Evolutionary conservation across 106 monocot species (phyloP).

Genomic region (Alisma plantagoaquatica): DNA sequence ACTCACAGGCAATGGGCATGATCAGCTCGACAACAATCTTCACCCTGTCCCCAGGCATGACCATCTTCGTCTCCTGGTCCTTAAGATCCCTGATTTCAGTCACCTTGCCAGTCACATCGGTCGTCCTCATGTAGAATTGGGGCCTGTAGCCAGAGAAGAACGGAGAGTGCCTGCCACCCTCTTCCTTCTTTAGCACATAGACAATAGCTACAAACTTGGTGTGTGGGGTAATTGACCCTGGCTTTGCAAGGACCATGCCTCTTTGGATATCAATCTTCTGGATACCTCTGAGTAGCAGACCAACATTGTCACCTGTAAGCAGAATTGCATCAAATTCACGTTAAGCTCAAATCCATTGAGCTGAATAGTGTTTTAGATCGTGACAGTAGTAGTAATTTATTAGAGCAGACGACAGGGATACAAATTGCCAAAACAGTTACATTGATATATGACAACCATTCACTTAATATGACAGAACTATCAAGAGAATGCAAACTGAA

Average conservation of each 20-base stretch:
- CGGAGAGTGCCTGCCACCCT: constrained; percentile 73
- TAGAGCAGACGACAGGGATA: too few relatives aligned
- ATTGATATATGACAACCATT: too few relatives aligned
- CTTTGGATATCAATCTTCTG: constrained; percentile 59
- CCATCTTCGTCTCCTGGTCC: constrained; percentile 74
- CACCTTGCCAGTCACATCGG: constrained; percentile 67
- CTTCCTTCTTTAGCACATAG: constrained; percentile 75
- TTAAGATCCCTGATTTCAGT: constrained; percentile 55
- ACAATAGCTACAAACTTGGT: constrained; percentile 57
- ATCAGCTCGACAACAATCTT: constrained; percentile 74
- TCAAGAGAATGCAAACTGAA: too few relatives aligned
- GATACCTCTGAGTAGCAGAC: constrained; percentile 59
- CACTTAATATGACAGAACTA: too few relatives aligned
- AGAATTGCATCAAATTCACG: too few relatives aligned
- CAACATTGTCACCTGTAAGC: constrained; percentile 83
- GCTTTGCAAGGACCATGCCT: constrained; percentile 68
- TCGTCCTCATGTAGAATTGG: constrained; percentile 79
- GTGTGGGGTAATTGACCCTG: constrained; percentile 71
- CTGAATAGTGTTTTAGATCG: too few relatives aligned
- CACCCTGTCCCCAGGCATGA: constrained; percentile 72
- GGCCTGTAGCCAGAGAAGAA: constrained; percentile 65
- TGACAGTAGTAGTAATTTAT: too few relatives aligned
- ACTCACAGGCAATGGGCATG: constrained; percentile 55
- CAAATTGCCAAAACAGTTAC: too few relatives aligned
- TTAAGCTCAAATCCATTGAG: too few relatives aligned